These are phyloP conservation scores for Chernovozyma sophiae-reginae DNA, from an alignment of 1,139 yeast species.

Conservation along the genomic window DNA sequence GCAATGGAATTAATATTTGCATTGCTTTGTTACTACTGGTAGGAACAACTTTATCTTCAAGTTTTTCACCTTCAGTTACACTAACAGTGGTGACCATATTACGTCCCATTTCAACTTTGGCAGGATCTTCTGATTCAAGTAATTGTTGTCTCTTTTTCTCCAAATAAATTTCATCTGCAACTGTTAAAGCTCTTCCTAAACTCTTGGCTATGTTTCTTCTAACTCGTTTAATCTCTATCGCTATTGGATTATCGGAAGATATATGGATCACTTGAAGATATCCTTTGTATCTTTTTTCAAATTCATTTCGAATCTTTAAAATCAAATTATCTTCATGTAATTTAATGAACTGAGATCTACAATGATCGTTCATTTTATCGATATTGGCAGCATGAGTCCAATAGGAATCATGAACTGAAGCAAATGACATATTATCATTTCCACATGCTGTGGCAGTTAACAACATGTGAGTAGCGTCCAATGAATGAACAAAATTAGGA, in stretches of 20 bases:
- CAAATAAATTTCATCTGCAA: conserved; percentile 69
- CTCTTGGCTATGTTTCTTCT: conserved; percentile 48
- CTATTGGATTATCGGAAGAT: conserved; percentile 52
- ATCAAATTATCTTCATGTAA: conserved; percentile 75
- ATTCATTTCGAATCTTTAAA: conserved; percentile 68
- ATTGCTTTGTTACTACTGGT: conserved; percentile 23
- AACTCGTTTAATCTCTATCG: conserved; percentile 43
- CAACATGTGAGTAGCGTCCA: conserved; percentile 97
- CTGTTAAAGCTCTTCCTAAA: conserved; percentile 55
- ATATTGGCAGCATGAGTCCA: conserved; percentile 97
- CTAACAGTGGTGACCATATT: conserved; percentile 73
- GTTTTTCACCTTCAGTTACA: conserved; percentile 44
- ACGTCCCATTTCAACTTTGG: conserved; percentile 47
- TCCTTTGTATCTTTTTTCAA: conserved; percentile 73
- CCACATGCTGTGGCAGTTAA: conserved; percentile 82
- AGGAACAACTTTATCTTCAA: conserved; percentile 22
- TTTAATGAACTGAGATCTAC: conserved; percentile 76
- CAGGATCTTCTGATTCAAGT: conserved; percentile 50
- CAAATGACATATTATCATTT: conserved; percentile 67
- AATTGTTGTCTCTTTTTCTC: conserved; percentile 63
- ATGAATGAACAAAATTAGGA: conserved; percentile 90
- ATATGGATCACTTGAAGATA: conserved; percentile 59
- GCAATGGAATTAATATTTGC: conserved; percentile 55
- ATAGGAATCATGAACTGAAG: conserved; percentile 96
- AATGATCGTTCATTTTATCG: conserved; percentile 61